phyloP scores from a whole-genome alignment of 495 filamentous ascomycete genomes.

The Glarea lozoyensis region DNA sequence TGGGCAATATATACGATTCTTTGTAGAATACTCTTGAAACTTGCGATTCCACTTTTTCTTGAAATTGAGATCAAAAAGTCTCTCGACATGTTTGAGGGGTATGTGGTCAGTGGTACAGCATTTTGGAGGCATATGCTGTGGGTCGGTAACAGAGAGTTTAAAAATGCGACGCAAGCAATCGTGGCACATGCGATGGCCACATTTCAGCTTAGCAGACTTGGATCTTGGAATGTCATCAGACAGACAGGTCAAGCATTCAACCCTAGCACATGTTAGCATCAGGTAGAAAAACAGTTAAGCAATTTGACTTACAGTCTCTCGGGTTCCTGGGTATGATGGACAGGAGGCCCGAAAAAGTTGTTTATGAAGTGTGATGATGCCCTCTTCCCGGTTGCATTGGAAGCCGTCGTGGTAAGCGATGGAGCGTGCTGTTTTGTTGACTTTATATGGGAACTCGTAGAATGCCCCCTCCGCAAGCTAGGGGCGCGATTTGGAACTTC shows the following conservation, averaged over 20 bases:
- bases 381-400: slow-evolving; percentile 7
- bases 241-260: slow-evolving; percentile 61
- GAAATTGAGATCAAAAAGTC: slow-evolving; percentile 61
- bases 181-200: slow-evolving; percentile 71
- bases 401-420: background rate
- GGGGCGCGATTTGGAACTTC: slow-evolving; percentile 6
- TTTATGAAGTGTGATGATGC: slow-evolving; percentile 18
- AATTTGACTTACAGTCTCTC: slow-evolving; percentile 17
- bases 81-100: slow-evolving; percentile 64
- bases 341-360: slow-evolving; percentile 11
- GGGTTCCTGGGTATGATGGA: slow-evolving; percentile 14
- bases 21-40: slow-evolving; percentile 62
- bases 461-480: slow-evolving; percentile 17
- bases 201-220: slow-evolving; percentile 59
- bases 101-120: slow-evolving; percentile 69
- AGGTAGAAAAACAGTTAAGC: background rate
- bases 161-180: slow-evolving; percentile 65
- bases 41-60: slow-evolving; percentile 72
- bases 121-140: slow-evolving; percentile 68
- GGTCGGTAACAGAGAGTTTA: slow-evolving; percentile 61
- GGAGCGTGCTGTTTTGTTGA: slow-evolving; percentile 1
- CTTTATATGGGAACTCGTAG: slow-evolving; percentile 13
- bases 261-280: slow-evolving; percentile 28
- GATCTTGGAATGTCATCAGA: slow-evolving; percentile 48
- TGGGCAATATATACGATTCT: slow-evolving; percentile 69